Evolutionary conservation across 2,329 filamentous ascomycete genomes (phyloP).

Genomic region (Pseudocercospora crystallina): DNA sequence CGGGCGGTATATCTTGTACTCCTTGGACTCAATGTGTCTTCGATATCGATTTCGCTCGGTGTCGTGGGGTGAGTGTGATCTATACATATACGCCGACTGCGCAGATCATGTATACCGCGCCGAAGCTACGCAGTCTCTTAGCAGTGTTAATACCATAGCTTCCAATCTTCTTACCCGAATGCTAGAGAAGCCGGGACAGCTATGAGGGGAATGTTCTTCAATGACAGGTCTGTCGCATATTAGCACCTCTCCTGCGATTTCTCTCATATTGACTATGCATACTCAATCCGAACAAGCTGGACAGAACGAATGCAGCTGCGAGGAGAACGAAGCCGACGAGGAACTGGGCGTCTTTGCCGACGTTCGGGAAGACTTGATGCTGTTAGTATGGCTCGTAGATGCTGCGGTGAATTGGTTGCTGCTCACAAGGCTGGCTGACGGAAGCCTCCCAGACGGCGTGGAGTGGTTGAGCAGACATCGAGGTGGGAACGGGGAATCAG

Average conservation of each 20-base stretch:
- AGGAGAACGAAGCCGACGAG: slow-evolving; percentile 75
- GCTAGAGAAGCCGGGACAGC: slow-evolving; percentile 85
- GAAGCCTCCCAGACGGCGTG: slow-evolving; percentile 91
- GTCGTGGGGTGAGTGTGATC: slow-evolving; percentile 23
- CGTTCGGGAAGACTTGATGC: slow-evolving; percentile 59
- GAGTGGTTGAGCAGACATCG: slow-evolving; percentile 74
- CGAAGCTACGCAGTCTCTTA: slow-evolving; percentile 61
- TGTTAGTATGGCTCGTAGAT: too few species aligned
- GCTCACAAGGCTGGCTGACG: slow-evolving; percentile 69
- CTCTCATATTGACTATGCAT: slow-evolving; percentile 33
- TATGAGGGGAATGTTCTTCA: slow-evolving; percentile 72
- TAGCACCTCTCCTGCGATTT: slow-evolving; percentile 18
- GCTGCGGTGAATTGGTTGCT: too few species aligned
- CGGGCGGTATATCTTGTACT: slow-evolving; percentile 14
- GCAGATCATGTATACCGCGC: slow-evolving; percentile 97
- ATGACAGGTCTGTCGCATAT: slow-evolving; percentile 68
- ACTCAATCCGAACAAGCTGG: slow-evolving; percentile 85
- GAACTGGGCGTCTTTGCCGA: slow-evolving; percentile 84
- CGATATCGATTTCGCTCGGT: not conserved
- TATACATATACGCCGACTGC: slow-evolving; percentile 98
- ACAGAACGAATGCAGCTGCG: slow-evolving; percentile 66
- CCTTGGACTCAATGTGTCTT: slow-evolving; percentile 7
- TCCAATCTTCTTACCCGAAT: slow-evolving; percentile 68
- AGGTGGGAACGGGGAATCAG: not conserved
- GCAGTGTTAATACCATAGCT: slow-evolving; percentile 11